These are phyloP conservation scores for Larix sibirica DNA, from an alignment of 83 land plant species.

Conservation along the genomic window DNA sequence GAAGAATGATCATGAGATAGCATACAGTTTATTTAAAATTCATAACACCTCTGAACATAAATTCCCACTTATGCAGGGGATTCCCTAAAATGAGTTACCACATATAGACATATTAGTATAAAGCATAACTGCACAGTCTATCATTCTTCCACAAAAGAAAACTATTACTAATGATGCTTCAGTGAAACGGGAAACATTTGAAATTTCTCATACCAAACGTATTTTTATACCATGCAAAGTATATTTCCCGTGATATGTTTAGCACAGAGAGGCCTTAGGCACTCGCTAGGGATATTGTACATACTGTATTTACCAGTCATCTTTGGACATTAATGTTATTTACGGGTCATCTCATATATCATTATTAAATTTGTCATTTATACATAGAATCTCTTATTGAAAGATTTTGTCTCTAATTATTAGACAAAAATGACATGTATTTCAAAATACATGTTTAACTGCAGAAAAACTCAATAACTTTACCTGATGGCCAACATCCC, in stretches of 20 bases:
- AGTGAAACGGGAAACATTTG: neutral
- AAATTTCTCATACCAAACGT: neutral
- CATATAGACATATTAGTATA: neutral
- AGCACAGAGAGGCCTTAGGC: too few species aligned
- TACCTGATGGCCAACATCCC: constrained; percentile 92
- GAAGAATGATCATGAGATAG: too few species aligned
- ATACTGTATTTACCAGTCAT: too few species aligned
- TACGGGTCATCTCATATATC: too few species aligned
- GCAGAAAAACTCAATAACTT: too few species aligned
- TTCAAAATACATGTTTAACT: neutral
- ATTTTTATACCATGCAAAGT: too few species aligned
- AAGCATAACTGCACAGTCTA: neutral
- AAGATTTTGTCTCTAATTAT: neutral
- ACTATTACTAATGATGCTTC: constrained; percentile 5
- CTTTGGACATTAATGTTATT: too few species aligned
- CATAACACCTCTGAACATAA: neutral
- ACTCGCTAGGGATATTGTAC: too few species aligned
- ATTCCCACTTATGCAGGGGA: neutral
- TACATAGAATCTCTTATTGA: neutral
- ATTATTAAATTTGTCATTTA: neutral
- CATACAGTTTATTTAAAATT: too few species aligned
- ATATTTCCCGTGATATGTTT: too few species aligned
- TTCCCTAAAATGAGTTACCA: neutral
- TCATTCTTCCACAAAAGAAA: neutral
- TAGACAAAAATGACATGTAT: neutral